Evolutionary conservation across 1,284 basidiomycete genomes (phyloP).

Genomic region (Pyrrhoderma lamaoense): DNA sequence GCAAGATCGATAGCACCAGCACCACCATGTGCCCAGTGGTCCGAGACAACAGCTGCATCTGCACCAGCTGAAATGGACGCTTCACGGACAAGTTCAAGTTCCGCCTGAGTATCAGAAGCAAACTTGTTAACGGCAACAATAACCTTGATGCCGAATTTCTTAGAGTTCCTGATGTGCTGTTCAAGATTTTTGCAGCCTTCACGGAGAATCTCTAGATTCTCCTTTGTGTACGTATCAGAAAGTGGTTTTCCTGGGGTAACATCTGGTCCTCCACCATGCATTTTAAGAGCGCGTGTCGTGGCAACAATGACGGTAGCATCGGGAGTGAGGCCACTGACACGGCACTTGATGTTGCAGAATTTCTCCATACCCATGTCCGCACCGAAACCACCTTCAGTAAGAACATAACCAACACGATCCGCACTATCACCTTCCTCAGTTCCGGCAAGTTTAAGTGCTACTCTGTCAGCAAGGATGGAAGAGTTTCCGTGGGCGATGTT

Average conservation of each 20-base stretch:
- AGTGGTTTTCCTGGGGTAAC: slow-evolving; percentile 95
- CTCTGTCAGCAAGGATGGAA: slow-evolving; percentile 92
- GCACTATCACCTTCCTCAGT: slow-evolving; percentile 86
- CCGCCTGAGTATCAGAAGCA: slow-evolving; percentile 87
- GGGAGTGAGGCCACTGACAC: slow-evolving; percentile 86
- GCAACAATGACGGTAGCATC: slow-evolving; percentile 96
- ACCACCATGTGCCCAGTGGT: slow-evolving; percentile 95
- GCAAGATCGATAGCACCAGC: slow-evolving; percentile 83
- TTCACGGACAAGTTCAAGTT: slow-evolving; percentile 80
- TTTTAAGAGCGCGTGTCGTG: slow-evolving; percentile 96
- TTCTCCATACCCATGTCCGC: slow-evolving; percentile 99
- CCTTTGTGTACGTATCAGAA: slow-evolving; percentile 89
- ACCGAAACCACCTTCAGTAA: slow-evolving; percentile 98
- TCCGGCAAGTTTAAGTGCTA: slow-evolving; percentile 95
- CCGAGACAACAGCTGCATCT: slow-evolving; percentile 91
- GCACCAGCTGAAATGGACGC: slow-evolving; percentile 83
- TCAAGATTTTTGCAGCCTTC: slow-evolving; percentile 91
- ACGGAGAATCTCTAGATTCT: slow-evolving; percentile 86
- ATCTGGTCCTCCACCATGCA: slow-evolving; percentile 98
- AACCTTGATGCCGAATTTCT: slow-evolving; percentile 96
- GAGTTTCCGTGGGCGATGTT: slow-evolving; percentile 99
- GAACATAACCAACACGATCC: slow-evolving; percentile 86
- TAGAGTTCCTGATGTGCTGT: slow-evolving; percentile 92
- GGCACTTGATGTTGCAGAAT: slow-evolving; percentile 99
- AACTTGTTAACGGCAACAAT: slow-evolving; percentile 96